These are phyloP conservation scores for Stemphylium beticola DNA, from an alignment of 2,329 filamentous ascomycete genomes.

Conservation along the genomic window DNA sequence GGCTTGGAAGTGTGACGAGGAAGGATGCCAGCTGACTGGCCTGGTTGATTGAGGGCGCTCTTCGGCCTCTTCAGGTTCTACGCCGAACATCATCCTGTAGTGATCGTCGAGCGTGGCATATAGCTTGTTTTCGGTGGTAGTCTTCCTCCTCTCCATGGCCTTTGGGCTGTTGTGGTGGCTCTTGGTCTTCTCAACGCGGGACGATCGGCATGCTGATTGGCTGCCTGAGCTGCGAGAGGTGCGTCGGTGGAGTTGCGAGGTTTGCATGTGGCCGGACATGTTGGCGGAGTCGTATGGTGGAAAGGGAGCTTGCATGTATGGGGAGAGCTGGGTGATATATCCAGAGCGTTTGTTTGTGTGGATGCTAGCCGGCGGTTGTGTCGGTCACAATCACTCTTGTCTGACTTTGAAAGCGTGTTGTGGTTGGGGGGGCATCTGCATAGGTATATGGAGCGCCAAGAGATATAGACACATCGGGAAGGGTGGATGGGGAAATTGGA, in stretches of 20 bases:
- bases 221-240: constrained; percentile 42
- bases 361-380: constrained; percentile 20
- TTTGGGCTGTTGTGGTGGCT: constrained; percentile 49
- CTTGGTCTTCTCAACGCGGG: constrained; percentile 49
- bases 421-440: constrained; percentile 31
- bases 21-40: constrained; percentile 79
- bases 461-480: constrained; percentile 44
- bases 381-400: constrained; percentile 28
- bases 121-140: constrained; percentile 45
- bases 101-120: constrained; percentile 51
- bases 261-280: constrained; percentile 38
- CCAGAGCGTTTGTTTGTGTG: constrained; percentile 11
- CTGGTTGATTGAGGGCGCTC: constrained; percentile 46
- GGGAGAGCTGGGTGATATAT: constrained; percentile 8
- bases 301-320: constrained; percentile 15
- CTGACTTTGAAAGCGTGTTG: constrained; percentile 22
- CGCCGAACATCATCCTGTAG: constrained; percentile 51
- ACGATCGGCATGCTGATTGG: constrained; percentile 36
- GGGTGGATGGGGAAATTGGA: constrained; percentile 41
- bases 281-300: constrained; percentile 24
- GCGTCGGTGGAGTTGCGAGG: constrained; percentile 37
- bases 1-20: constrained; percentile 56
- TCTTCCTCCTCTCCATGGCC: constrained; percentile 46
- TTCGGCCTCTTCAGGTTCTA: constrained; percentile 37
- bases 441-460: constrained; percentile 50